These are phyloP conservation scores for Pichia eremophila DNA, from an alignment of 805 yeast genomes.

Conservation along the genomic window DNA sequence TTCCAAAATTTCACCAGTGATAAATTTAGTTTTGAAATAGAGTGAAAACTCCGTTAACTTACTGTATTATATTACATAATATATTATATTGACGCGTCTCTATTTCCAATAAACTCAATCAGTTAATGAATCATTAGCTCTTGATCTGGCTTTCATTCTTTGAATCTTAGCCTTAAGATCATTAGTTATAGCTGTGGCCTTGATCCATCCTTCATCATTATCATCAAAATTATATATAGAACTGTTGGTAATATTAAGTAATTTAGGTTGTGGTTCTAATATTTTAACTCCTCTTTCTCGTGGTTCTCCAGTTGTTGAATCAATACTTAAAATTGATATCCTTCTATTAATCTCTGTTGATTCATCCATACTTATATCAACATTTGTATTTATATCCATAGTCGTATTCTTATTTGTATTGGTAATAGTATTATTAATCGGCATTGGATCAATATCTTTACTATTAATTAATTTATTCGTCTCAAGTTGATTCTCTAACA, in stretches of 20 bases:
- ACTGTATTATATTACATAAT: background rate
- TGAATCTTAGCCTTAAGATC: conserved; percentile 82
- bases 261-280: background rate
- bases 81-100: background rate
- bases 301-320: conserved; percentile 10
- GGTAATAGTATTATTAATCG: background rate
- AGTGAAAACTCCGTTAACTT: background rate
- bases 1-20: too few relatives aligned
- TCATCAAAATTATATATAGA: conserved; percentile 29
- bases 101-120: too few relatives aligned
- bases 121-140: conserved; percentile 1
- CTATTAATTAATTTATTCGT: background rate
- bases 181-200: conserved; percentile 84
- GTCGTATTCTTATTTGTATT: background rate
- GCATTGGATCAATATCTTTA: background rate
- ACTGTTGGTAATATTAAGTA: conserved; percentile 7
- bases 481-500: conserved; percentile 10
- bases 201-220: conserved; percentile 69
- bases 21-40: too few relatives aligned
- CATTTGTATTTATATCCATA: conserved; percentile 1
- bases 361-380: background rate
- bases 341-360: conserved; percentile 23
- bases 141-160: conserved; percentile 65
- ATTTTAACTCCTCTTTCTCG: conserved; percentile 3
- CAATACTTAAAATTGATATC: conserved; percentile 27